These are phyloP conservation scores for Ramularia collo-cygni DNA, from an alignment of 2,329 filamentous ascomycete genomes.

Conservation along the genomic window DNA sequence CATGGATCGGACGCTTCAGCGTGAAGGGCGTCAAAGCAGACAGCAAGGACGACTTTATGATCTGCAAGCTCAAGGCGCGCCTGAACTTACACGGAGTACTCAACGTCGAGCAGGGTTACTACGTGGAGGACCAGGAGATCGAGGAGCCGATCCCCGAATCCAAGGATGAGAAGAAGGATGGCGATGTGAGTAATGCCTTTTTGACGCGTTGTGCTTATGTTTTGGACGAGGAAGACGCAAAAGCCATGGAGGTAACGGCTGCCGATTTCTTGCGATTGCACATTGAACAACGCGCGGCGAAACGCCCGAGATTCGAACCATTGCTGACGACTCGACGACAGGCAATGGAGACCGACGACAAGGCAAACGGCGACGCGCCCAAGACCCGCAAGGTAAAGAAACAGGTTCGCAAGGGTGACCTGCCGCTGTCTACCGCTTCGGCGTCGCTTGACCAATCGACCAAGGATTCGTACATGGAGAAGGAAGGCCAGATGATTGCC, in stretches of 20 bases:
- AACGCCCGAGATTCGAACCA: conserved; percentile 22
- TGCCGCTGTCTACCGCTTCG: conserved; percentile 79
- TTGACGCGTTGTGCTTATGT: conserved; percentile 17
- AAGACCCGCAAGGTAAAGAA: conserved; percentile 98
- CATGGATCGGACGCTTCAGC: conserved; percentile 96
- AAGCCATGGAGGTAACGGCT: conserved; percentile 10
- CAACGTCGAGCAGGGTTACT: conserved; percentile 96
- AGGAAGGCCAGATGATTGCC: conserved; percentile 86
- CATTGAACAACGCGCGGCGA: conserved; percentile 17
- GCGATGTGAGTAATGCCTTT: conserved; percentile 57
- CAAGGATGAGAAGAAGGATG: conserved; percentile 52
- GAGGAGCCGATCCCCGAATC: conserved; percentile 84
- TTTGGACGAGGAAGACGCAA: conserved; percentile 17
- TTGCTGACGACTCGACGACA: conserved; percentile 36
- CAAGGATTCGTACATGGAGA: conserved; percentile 67
- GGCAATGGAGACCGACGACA: conserved; percentile 86
- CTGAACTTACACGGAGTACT: conserved; percentile 94
- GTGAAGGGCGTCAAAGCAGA: conserved; percentile 96
- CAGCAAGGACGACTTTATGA: conserved; percentile 95
- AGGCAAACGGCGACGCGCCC: conserved; percentile 44
- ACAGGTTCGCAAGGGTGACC: conserved; percentile 94
- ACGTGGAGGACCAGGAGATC: conserved; percentile 94
- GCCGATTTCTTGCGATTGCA: conserved; percentile 9
- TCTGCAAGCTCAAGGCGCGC: conserved; percentile 97
- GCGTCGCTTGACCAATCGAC: conserved; percentile 64